Evolutionary conservation across 805 yeast genomes (phyloP).

Genomic region (Yueomyces sinensis): DNA sequence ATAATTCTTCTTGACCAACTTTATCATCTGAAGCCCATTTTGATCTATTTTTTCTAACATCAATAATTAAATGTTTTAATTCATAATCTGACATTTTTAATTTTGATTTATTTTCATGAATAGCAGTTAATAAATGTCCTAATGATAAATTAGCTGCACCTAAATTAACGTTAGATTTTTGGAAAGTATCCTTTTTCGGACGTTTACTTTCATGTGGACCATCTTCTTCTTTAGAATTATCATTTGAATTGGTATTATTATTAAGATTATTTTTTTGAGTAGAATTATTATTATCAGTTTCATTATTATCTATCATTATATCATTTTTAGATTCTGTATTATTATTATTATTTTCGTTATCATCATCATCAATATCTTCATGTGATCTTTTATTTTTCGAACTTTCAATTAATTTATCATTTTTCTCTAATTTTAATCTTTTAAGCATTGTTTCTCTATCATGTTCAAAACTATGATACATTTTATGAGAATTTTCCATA

Average conservation of each 20-base stretch:
- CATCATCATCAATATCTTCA: slow-evolving; percentile 6
- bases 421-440: slow-evolving; percentile 64
- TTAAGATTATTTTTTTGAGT: slow-evolving; percentile 14
- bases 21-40: slow-evolving; percentile 96
- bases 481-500: slow-evolving; percentile 53
- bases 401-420: slow-evolving; percentile 49
- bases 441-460: slow-evolving; percentile 65
- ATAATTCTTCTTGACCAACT: slow-evolving; percentile 94
- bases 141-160: slow-evolving; percentile 71
- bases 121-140: slow-evolving; percentile 65
- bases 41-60: slow-evolving; percentile 87
- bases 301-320: not conserved
- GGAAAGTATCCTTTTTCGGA: slow-evolving; percentile 13
- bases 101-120: slow-evolving; percentile 69
- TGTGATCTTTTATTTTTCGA: slow-evolving; percentile 19
- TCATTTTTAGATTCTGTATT: slow-evolving; percentile 2
- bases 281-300: slow-evolving; percentile 9
- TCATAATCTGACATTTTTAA: slow-evolving; percentile 69
- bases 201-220: slow-evolving; percentile 9
- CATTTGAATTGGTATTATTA: slow-evolving; percentile 21
- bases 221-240: slow-evolving; percentile 9
- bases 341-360: slow-evolving; percentile 4
- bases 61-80: slow-evolving; percentile 72
- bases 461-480: slow-evolving; percentile 65
- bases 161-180: slow-evolving; percentile 30